phyloP scores from a whole-genome alignment of 2,329 filamentous ascomycete genomes.

The Aspergillus versicolor region DNA sequence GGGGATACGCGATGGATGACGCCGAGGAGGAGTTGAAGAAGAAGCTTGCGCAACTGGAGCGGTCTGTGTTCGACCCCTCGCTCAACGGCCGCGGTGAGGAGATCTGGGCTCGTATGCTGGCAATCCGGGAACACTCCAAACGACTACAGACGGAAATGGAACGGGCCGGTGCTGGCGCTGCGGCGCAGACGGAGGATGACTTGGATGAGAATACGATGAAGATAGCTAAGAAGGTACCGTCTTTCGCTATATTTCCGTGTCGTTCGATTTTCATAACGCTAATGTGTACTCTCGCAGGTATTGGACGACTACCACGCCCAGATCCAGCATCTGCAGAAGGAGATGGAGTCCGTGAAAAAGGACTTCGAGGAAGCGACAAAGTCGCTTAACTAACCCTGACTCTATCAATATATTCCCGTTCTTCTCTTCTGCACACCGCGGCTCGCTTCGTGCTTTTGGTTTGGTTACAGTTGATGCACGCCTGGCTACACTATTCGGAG shows the following conservation, averaged over 20 bases:
- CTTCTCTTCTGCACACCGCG: background rate
- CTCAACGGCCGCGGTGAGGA: slow-evolving; percentile 62
- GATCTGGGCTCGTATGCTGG: slow-evolving; percentile 67
- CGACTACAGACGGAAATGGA: slow-evolving; percentile 61
- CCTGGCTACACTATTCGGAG: slow-evolving; percentile 8
- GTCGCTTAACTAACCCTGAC: slow-evolving; percentile 18
- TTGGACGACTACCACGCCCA: slow-evolving; percentile 52
- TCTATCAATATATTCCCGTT: background rate
- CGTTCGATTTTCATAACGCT: slow-evolving; percentile 22
- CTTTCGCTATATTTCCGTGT: slow-evolving; percentile 11
- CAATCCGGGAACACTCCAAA: slow-evolving; percentile 58
- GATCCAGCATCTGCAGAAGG: slow-evolving; percentile 59
- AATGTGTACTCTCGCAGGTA: slow-evolving; percentile 40
- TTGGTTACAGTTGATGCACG: slow-evolving; percentile 10
- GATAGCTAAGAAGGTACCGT: slow-evolving; percentile 59
- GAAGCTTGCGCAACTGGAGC: slow-evolving; percentile 59
- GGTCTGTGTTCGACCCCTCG: slow-evolving; percentile 59
- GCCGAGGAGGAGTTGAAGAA: slow-evolving; percentile 63
- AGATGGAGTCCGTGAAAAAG: slow-evolving; percentile 58
- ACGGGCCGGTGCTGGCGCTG: slow-evolving; percentile 46
- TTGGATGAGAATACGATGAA: slow-evolving; percentile 60
- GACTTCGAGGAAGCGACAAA: slow-evolving; percentile 59
- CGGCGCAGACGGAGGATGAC: slow-evolving; percentile 43
- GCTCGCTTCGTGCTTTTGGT: slow-evolving; percentile 3
- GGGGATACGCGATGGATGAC: slow-evolving; percentile 65